Conservation (phyloP, 2,329 filamentous ascomycete species). For the Fusarium sp. region DNA sequence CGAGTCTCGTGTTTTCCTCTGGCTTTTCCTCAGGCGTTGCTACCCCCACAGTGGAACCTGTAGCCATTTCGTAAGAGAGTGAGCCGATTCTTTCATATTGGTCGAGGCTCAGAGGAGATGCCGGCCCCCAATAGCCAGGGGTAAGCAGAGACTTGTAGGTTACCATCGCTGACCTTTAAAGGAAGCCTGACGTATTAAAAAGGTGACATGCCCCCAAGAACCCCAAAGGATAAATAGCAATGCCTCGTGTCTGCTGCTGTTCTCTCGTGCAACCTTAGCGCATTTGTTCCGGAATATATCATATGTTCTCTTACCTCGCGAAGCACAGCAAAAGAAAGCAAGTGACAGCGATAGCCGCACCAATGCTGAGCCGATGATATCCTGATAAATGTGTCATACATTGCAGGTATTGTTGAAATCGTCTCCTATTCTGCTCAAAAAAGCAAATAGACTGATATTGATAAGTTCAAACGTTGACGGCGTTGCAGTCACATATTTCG, state of each 20-base stretch:
- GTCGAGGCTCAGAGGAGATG: neutral
- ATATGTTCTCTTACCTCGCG: too few relatives aligned
- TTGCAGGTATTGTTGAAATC: neutral
- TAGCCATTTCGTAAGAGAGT: slow-evolving; percentile 3
- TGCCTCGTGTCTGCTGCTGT: neutral
- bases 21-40: neutral
- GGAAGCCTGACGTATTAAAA: neutral
- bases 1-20: slow-evolving; percentile 21
- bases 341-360: neutral
- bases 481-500: neutral
- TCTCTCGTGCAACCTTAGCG: neutral
- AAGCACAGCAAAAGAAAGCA: neutral
- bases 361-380: neutral
- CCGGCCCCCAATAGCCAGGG: neutral
- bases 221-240: neutral
- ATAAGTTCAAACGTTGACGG: neutral
- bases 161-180: slow-evolving; percentile 1
- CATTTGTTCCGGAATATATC: neutral
- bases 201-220: slow-evolving; percentile 4
- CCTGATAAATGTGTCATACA: neutral
- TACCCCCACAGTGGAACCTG: slow-evolving; percentile 6
- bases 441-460: neutral
- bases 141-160: neutral
- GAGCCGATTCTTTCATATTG: slow-evolving; percentile 13
- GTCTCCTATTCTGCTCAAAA: neutral